Base-by-base conservation (phyloP, 2,329 filamentous ascomycete genomes). In the Sclerotinia spermophila region DNA sequence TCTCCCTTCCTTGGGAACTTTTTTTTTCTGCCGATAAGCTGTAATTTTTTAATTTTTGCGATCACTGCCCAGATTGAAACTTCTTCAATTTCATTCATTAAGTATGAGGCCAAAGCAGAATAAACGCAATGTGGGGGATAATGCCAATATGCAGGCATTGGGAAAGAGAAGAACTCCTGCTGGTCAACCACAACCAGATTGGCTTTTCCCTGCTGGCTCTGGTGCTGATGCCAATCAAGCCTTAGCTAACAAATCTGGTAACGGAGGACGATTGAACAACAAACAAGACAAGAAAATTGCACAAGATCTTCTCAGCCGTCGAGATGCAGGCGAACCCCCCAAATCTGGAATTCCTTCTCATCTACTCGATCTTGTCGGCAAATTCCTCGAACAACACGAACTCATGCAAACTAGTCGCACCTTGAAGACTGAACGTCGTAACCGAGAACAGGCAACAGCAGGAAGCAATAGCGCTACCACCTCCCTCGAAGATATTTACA, bases 311-410 rank as follows among this genome's bases (percentile, higher is more conserved):
- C 74, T 79, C 56, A 77, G 75, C 58, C 73, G 75, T n/a, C 72
- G 73, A 53, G 74, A 71, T 67, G 73, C 71, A 67, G 75, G 72
- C 13, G 73, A 74, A 45, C 71, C 76, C 53, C 45, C 74, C 15
- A 77, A 77, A 69, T 53, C 79, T 40, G 79, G 82, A 61, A 84
- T 87, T 38, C 85, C 90, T 6, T 80, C 85, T 40, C 85, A 91
- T 79, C 82, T 94, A 48, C 82, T 94, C 78, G 86, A 89, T 72
- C 82, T 92, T 24, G 85, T 94, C 76, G 87, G 88, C 73, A 81
- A 82, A 33, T 94, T 93, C 79, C 84, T 94, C 65, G 84, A 85
- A 56, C 85, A 90, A 60, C 85, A 91, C 79, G 86, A 87, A n/a
- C 91, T 92, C 76, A 80, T 84, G 62, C 83, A 84, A 71, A 87